These are phyloP conservation scores for Populus hybrid DNA, from an alignment of 441 rosid species.

Conservation along the genomic window DNA sequence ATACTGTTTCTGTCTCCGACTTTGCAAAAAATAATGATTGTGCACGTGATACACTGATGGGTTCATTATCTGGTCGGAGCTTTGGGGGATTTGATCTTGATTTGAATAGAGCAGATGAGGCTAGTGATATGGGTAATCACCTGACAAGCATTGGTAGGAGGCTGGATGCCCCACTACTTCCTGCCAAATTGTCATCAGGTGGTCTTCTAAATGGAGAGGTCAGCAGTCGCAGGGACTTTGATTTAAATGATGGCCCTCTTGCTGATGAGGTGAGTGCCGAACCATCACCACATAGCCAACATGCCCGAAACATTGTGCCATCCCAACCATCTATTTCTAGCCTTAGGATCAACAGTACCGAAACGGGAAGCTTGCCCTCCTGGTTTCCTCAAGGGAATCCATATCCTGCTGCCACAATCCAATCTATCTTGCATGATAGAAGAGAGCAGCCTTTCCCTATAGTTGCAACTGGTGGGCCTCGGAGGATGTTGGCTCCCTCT, in stretches of 20 bases:
- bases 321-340: constrained; percentile 49
- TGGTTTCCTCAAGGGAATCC: constrained; percentile 59
- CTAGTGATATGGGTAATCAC: constrained; percentile 44
- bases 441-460: constrained; percentile 67
- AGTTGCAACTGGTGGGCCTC: constrained; percentile 46
- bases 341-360: constrained; percentile 42
- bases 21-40: constrained; percentile 27
- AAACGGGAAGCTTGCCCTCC: constrained; percentile 52
- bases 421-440: constrained; percentile 46
- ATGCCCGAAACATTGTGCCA: constrained; percentile 37
- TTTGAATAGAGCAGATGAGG: constrained; percentile 67
- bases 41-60: constrained; percentile 26
- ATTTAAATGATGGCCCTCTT: constrained; percentile 88
- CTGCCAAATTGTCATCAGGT: constrained; percentile 34
- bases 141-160: constrained; percentile 36
- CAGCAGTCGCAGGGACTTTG: constrained; percentile 59
- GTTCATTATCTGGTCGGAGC: constrained; percentile 35
- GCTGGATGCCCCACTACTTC: constrained; percentile 35
- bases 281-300: constrained; percentile 44
- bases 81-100: constrained; percentile 83
- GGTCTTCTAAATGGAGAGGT: constrained; percentile 39
- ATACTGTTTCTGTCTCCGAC: constrained; percentile 28
- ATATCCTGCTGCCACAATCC: constrained; percentile 56
- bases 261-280: constrained; percentile 55
- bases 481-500: constrained; percentile 37